Base-by-base conservation (phyloP, 1,284 basidiomycete species). In the Pyrrhoderma lamaoense region DNA sequence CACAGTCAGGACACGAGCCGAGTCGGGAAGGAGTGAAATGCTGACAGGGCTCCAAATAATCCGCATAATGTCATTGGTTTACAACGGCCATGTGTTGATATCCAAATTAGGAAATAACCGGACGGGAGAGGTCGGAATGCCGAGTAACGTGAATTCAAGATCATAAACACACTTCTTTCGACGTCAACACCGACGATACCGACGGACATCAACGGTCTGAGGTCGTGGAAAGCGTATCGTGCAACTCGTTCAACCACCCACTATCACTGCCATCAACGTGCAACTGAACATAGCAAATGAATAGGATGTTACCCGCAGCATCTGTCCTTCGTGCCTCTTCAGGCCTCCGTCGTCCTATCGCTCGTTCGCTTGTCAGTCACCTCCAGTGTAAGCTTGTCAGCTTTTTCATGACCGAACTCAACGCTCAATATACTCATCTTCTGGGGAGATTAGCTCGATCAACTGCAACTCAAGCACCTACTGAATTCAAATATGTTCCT, bases 401-500 rank as follows among this genome's bases (percentile, higher is more conserved):
- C 8, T 35, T 22, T 4, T 22, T 36, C n/a, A n/a, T 13, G 27
- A 11, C 16, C 19, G 21, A 23, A n/a, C 25, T 23, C 27, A 22
- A 11, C 45, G 16, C 13, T 47, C n/a, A 47, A 3, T 21, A 16
- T 13, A 3, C 27, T 23, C 23, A 14, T 31, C 7, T 11, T 31
- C 27, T 5, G 3, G 35, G 18, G 7, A 4, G 8, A 13, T 21
- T 16, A 47, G 44, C 39, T 25, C 44, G 34, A 14, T 36, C 42
- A 19, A 16, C 36, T 22, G 23, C 50, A 3, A 4, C 45, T 35
- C 34, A 45, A 0, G 40, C 54, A 11, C 37, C 44, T 1, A 23
- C 53, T 7, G 46, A 49, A 8, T 55, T 52, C 18, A 23, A 23
- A 49, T 85, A 84, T 60, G 74, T 84, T 58, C 81, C 83, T 37